These are phyloP conservation scores for Vanrija pseudolonga DNA, from an alignment of 1,284 basidiomycete species.

Conservation along the genomic window DNA sequence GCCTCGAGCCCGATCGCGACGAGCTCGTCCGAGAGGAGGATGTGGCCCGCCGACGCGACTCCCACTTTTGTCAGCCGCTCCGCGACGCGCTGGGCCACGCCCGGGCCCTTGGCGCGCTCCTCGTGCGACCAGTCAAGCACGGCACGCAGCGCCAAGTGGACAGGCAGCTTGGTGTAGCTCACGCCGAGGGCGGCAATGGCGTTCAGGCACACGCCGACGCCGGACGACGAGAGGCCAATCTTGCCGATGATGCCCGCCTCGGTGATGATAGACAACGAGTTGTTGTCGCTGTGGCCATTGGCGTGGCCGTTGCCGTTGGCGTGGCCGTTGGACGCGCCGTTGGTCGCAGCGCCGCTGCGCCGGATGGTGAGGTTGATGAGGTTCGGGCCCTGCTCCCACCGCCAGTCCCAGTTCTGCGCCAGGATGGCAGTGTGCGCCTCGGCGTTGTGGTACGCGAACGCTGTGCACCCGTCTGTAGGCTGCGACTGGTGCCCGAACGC, in stretches of 20 bases:
- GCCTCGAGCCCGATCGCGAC: constrained; percentile 14
- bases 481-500: constrained; percentile 7
- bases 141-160: constrained; percentile 15
- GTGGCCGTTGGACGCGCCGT: too few species aligned
- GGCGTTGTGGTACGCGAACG: constrained; percentile 1
- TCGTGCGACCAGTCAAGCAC: constrained; percentile 14
- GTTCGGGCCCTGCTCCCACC: constrained; percentile 7
- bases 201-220: constrained; percentile 15
- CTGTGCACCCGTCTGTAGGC: constrained; percentile 16
- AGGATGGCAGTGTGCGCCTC: constrained; percentile 2
- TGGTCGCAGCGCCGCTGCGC: neutral
- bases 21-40: constrained; percentile 9
- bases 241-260: constrained; percentile 21
- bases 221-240: constrained; percentile 13
- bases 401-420: constrained; percentile 23
- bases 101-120: neutral
- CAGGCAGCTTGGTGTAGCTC: constrained; percentile 7
- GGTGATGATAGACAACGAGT: constrained; percentile 10
- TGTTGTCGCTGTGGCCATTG: neutral
- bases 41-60: constrained; percentile 14
- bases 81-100: neutral
- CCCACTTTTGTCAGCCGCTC: constrained; percentile 2
- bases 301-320: neutral
- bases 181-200: constrained; percentile 18
- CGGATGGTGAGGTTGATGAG: constrained; percentile 10